Conservation (phyloP, 2,329 filamentous ascomycete species). For the Colletotrichum sojae region DNA sequence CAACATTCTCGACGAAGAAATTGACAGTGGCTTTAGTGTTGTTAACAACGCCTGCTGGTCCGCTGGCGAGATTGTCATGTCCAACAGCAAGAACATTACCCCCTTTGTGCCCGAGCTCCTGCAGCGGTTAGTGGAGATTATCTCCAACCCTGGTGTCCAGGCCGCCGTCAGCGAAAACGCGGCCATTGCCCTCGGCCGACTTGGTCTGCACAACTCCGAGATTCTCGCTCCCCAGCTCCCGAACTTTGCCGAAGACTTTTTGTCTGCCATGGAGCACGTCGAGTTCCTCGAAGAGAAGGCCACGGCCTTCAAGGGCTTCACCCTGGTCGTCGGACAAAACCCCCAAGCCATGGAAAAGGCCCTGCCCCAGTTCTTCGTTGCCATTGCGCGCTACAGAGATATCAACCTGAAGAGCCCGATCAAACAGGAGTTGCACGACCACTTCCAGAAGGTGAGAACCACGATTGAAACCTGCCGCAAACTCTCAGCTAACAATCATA, state of each 20-base stretch:
- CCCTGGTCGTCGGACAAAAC: constrained; percentile 85
- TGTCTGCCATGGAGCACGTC: constrained; percentile 85
- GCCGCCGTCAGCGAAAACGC: constrained; percentile 93
- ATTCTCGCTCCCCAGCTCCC: constrained; percentile 83
- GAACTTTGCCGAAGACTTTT: constrained; percentile 85
- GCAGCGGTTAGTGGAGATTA: constrained; percentile 82
- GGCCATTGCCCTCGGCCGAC: constrained; percentile 89
- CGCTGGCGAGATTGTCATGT: constrained; percentile 90
- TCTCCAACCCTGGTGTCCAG: constrained; percentile 88
- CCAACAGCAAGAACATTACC: constrained; percentile 80
- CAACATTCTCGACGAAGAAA: constrained; percentile 81
- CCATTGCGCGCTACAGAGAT: constrained; percentile 84
- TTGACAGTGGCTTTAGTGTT: constrained; percentile 89
- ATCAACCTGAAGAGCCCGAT: constrained; percentile 72
- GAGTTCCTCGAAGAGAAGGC: constrained; percentile 94
- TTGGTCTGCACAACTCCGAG: constrained; percentile 85
- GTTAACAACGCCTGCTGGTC: constrained; percentile 99
- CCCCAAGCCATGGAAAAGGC: constrained; percentile 93
- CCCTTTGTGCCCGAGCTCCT: constrained; percentile 85
- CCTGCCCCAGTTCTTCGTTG: constrained; percentile 84
- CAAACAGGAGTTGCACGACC: constrained; percentile 76
- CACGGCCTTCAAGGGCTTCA: constrained; percentile 92
- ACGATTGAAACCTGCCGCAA: not conserved
- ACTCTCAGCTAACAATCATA: constrained; percentile 46
- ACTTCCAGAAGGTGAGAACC: constrained; percentile 80